Evolutionary conservation across 2,329 filamentous ascomycete species (phyloP).

Genomic region (Leptographium radiaticola): DNA sequence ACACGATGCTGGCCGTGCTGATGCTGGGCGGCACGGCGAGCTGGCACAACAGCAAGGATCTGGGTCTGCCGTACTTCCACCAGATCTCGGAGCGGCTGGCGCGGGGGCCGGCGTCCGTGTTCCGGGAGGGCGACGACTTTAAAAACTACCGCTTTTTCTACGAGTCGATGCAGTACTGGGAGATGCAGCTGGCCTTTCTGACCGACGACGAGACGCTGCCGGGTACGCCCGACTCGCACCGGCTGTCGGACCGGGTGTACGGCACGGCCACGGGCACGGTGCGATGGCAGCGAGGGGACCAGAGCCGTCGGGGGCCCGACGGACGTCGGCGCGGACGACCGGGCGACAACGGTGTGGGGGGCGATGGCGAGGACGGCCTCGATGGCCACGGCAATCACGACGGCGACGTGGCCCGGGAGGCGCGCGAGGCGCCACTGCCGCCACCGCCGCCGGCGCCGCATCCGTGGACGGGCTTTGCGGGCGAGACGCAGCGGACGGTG

Average conservation of each 20-base stretch:
- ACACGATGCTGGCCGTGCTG: conserved; percentile 35
- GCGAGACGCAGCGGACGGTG: conserved; percentile 28
- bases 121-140: conserved; percentile 22
- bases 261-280: background rate
- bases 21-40: conserved; percentile 40
- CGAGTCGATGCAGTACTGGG: conserved; percentile 43
- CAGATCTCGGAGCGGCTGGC: conserved; percentile 27
- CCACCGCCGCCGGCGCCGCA: conserved; percentile 23
- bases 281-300: background rate
- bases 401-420: background rate
- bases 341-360: background rate
- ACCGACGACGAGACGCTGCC: conserved; percentile 26
- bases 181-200: conserved; percentile 44
- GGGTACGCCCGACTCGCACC: conserved; percentile 16
- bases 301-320: background rate
- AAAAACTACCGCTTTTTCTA: conserved; percentile 30
- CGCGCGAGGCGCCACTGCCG: background rate
- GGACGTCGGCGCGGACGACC: background rate
- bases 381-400: background rate
- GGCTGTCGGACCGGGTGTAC: background rate
- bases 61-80: conserved; percentile 38
- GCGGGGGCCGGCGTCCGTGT: conserved; percentile 9
- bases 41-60: conserved; percentile 38
- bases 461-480: conserved; percentile 34
- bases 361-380: background rate